Evolutionary conservation across 768 basidiomycete genomes (phyloP).

Genomic region (Pilatotrama ljubarskyi): DNA sequence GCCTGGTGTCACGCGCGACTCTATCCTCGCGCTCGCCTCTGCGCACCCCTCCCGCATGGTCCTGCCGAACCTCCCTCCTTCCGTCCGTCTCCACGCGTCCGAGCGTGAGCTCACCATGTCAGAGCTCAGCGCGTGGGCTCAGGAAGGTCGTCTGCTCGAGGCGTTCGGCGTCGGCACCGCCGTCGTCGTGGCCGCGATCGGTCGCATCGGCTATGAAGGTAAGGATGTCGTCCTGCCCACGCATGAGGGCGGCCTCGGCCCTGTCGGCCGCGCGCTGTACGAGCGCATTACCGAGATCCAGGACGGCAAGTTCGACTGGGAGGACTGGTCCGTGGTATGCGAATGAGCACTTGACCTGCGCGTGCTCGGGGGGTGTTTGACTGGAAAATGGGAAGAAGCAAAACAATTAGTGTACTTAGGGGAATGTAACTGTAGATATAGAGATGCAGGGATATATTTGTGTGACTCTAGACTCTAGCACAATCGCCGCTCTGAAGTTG

Average conservation of each 20-base stretch:
- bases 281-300: constrained; percentile 77
- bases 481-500: too few relatives aligned
- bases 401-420: constrained; percentile 1
- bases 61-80: constrained; percentile 44
- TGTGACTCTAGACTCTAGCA: too few relatives aligned
- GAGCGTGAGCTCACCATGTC: constrained; percentile 49
- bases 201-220: constrained; percentile 72
- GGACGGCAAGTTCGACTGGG: constrained; percentile 60
- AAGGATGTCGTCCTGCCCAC: constrained; percentile 64
- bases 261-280: constrained; percentile 68
- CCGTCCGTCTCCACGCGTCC: constrained; percentile 40
- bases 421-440: constrained; percentile 16
- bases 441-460: constrained; percentile 5
- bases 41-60: constrained; percentile 47
- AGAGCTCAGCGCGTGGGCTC: constrained; percentile 43
- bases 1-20: constrained; percentile 89
- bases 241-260: constrained; percentile 48
- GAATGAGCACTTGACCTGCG: constrained; percentile 5
- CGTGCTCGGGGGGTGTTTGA: neutral
- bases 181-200: constrained; percentile 70
- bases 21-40: constrained; percentile 69
- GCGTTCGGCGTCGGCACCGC: constrained; percentile 87
- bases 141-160: constrained; percentile 71
- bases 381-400: constrained; percentile 5
- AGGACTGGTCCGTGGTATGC: constrained; percentile 62